Conservation (phyloP, 176 grass and related monocot genomes). For the Metroxylon sagu region DNA sequence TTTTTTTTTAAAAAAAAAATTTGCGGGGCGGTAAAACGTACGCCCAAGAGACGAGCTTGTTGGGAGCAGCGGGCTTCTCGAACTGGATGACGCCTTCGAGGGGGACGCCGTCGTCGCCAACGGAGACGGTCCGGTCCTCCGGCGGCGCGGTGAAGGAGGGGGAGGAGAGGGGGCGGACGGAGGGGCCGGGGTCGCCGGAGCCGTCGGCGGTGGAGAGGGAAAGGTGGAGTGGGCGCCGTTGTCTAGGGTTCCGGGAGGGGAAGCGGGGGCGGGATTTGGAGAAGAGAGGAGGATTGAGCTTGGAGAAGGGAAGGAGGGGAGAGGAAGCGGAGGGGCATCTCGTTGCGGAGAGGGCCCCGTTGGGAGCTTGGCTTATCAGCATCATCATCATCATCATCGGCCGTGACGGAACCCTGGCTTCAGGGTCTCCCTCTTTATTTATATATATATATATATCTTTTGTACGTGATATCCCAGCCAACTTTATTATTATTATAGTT, state of each 20-base stretch:
- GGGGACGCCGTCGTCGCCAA: constrained; percentile 50
- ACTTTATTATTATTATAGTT: no score
- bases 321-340: constrained; percentile 25
- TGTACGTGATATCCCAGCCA: no score
- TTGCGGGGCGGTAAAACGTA: constrained; percentile 4
- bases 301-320: not conserved
- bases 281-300: constrained; percentile 43
- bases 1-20: not conserved
- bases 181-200: constrained; percentile 9
- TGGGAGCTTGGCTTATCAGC: constrained; percentile 67
- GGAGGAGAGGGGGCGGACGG: not conserved
- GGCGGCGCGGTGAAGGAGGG: constrained; percentile 21
- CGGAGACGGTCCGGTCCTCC: constrained; percentile 31
- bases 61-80: constrained; percentile 31
- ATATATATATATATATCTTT: no score
- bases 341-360: constrained; percentile 66
- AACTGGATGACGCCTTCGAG: constrained; percentile 81
- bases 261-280: constrained; percentile 15
- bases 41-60: constrained; percentile 78
- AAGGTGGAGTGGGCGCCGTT: constrained; percentile 8
- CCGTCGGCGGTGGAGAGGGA: constrained; percentile 29
- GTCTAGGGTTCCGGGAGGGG: not conserved
- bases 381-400: constrained; percentile 47
- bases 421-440: no score
- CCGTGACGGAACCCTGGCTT: constrained; percentile 7